Conservation (phyloP, 2,329 filamentous ascomycete genomes). For the Ambrosiella xylebori region DNA sequence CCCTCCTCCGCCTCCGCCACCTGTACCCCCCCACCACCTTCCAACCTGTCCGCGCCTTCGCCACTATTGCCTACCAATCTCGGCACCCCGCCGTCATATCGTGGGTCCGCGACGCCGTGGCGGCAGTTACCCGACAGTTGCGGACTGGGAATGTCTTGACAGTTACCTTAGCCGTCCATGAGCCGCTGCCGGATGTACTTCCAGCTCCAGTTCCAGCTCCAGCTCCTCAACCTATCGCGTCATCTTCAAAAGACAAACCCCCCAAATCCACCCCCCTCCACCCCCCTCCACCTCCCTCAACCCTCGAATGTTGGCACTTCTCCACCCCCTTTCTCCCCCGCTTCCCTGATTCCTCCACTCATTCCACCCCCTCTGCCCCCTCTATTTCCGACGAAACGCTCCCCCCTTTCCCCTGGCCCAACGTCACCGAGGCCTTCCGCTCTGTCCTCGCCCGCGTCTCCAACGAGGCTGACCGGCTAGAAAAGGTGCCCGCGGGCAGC, state of each 20-base stretch:
- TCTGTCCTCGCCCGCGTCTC: conserved; percentile 47
- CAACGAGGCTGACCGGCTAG: conserved; percentile 39
- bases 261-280: conserved; percentile 2
- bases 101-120: conserved; percentile 69
- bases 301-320: conserved; percentile 12
- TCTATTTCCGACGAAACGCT: conserved; percentile 14
- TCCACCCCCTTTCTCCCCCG: conserved; percentile 7
- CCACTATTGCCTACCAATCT: conserved; percentile 68
- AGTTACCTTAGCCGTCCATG: conserved; percentile 32
- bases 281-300: conserved; percentile 15
- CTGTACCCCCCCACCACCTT: conserved; percentile 70
- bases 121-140: conserved; percentile 54
- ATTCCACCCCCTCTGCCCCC: conserved; percentile 6
- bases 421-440: conserved; percentile 57
- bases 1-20: conserved; percentile 63
- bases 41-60: conserved; percentile 62
- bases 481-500: conserved; percentile 42
- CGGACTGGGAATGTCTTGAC: conserved; percentile 34
- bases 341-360: background rate
- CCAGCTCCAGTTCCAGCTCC: background rate
- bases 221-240: conserved; percentile 19
- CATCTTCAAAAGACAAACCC: background rate
- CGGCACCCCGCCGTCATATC: conserved; percentile 71
- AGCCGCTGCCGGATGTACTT: conserved; percentile 6
- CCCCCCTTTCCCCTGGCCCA: conserved; percentile 28